These are phyloP conservation scores for Lactuca saligna DNA, from an alignment of 129 eudicot species.

Conservation along the genomic window DNA sequence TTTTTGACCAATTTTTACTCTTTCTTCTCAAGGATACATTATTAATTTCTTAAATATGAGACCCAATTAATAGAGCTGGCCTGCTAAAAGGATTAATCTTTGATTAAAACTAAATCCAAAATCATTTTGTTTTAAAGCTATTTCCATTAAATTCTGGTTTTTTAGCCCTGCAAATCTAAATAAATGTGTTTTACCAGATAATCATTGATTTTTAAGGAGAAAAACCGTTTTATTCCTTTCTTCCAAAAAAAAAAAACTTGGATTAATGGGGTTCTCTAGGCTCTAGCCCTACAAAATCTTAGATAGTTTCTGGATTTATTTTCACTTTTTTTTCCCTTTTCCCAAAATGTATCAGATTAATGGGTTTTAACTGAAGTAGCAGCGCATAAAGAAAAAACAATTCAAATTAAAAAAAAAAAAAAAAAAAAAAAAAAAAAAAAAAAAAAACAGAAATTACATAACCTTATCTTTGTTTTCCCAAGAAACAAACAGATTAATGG, in stretches of 20 bases:
- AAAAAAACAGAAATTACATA: too few relatives aligned
- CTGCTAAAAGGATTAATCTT: neutral
- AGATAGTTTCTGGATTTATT: neutral
- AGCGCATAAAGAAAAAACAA: neutral
- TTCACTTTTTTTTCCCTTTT: neutral
- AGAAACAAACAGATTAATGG: slow-evolving; percentile 2
- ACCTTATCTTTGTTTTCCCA: neutral
- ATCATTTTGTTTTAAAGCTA: too few relatives aligned
- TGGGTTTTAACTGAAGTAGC: neutral
- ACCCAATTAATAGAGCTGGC: neutral
- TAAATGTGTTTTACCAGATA: neutral
- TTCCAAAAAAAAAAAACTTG: neutral
- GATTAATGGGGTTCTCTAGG: neutral
- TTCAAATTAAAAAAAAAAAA: too few relatives aligned
- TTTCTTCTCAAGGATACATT: neutral
- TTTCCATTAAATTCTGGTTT: neutral
- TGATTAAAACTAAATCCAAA: neutral
- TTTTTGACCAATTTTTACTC: too few relatives aligned
- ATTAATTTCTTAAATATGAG: neutral
- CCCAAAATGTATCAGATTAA: neutral
- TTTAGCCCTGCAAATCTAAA: neutral
- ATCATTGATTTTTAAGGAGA: neutral
- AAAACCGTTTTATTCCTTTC: neutral
- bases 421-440: too few relatives aligned
- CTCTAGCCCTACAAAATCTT: neutral